Conservation (phyloP, 176 grass and related monocot species). For the Chloris gayana region DNA sequence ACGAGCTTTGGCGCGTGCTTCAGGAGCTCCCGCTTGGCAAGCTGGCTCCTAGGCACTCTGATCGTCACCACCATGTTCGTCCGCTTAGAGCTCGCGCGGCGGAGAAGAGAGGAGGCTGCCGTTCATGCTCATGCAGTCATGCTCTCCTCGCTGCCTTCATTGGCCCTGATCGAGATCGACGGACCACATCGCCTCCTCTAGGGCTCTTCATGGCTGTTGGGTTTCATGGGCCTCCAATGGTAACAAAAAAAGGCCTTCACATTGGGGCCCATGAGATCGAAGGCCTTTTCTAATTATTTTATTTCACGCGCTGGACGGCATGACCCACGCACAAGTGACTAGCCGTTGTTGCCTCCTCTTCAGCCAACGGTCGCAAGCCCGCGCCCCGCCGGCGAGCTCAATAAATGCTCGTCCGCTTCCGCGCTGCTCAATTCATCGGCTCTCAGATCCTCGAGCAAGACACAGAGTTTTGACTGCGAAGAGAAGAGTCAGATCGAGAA, state of each 20-base stretch:
- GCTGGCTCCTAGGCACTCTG: slow-evolving; percentile 60
- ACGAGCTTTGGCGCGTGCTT: slow-evolving; percentile 86
- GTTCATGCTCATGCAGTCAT: too few relatives aligned
- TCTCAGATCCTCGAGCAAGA: background rate
- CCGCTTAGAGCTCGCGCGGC: background rate
- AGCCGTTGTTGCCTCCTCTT: background rate
- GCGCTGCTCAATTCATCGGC: background rate
- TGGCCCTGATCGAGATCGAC: background rate
- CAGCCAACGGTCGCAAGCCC: background rate
- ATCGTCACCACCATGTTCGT: background rate
- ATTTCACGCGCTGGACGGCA: background rate
- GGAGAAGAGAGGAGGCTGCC: background rate
- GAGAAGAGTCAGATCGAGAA: background rate
- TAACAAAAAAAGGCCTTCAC: background rate
- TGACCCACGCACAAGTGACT: background rate
- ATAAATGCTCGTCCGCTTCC: background rate
- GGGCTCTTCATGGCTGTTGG: background rate
- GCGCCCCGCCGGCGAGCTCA: background rate
- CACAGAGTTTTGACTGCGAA: background rate
- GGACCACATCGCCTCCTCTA: background rate
- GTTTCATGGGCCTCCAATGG: background rate
- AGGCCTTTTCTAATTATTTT: too few relatives aligned
- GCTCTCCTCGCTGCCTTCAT: background rate
- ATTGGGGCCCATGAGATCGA: background rate
- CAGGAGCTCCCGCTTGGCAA: slow-evolving; percentile 66